phyloP scores from a whole-genome alignment of 495 filamentous ascomycete species.

The Penicillium dipodomyicola region DNA sequence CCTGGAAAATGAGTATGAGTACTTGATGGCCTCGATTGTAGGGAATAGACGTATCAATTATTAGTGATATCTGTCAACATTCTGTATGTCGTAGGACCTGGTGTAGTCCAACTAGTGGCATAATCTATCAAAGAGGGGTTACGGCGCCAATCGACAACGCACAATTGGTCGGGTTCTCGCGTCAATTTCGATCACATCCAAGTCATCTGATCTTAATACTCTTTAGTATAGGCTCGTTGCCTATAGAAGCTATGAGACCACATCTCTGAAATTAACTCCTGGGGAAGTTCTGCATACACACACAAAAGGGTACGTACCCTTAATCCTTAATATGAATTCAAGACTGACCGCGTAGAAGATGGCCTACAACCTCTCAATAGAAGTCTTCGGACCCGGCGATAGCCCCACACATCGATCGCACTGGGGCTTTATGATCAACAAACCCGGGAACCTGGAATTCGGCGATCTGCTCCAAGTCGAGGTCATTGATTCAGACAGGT shows the following conservation, averaged over 20 bases:
- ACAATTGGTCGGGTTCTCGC: constrained; percentile 1
- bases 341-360: not conserved
- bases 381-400: constrained; percentile 24
- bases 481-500: constrained; percentile 16
- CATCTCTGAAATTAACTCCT: not conserved
- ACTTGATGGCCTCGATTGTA: not conserved
- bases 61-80: not conserved
- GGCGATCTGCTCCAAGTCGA: constrained; percentile 29
- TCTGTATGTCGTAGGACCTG: not conserved
- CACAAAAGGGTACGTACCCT: not conserved
- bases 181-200: constrained; percentile 4
- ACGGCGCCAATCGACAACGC: constrained; percentile 1
- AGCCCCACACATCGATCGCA: constrained; percentile 24
- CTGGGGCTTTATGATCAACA: constrained; percentile 29
- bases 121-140: not conserved
- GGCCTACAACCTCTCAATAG: constrained; percentile 24
- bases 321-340: not conserved
- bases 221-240: not conserved
- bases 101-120: not conserved
- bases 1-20: not conserved
- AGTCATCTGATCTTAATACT: constrained; percentile 3
- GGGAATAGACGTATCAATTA: not conserved
- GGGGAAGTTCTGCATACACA: not conserved
- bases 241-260: not conserved
- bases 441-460: constrained; percentile 13